Base-by-base conservation (phyloP, 352 stramenopile genomes). In the Pythium grandisporangium region DNA sequence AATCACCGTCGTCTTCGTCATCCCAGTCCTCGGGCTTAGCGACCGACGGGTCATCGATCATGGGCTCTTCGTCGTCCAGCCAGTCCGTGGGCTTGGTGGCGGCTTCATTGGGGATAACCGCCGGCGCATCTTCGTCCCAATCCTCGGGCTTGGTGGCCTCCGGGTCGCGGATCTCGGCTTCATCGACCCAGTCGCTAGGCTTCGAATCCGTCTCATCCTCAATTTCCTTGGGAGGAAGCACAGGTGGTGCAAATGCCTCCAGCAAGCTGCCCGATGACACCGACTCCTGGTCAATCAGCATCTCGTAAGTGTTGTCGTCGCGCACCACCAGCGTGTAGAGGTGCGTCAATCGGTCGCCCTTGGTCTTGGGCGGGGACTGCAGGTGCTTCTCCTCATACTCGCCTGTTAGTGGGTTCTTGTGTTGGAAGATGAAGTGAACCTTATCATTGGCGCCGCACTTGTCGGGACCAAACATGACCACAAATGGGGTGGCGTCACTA, bases 381-480 rank as follows among this genome's bases (percentile, higher is more conserved):
- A 97, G 65, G 58, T 98, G 86, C 62, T 98, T 97, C 67, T 98
- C 91, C 46, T 96, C 85, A 53, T 93, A 97, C 61, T 83, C 56
- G n/a, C 70, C 56, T 5, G 84, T 95, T 19, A 95, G 37, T 1
- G 90, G 92, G 70, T 97, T 97, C 60, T 95, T 69, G 69, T 97
- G 84, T 56, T 95, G 79, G 56, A 98, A 89, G 48, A 98, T 98
- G 22, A 98, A 87, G 46, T 98, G 93, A 45, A 95, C 78, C 55
- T 97, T 97, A 61, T 98, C 90, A 53, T 65, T 97, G 11, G 65
- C 55, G 30, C 92, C 92, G 55, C 93, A 98, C 48, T 95, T 95
- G 61, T 98, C 93, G 1, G 93, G 93, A 0, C 93, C 93, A 62
- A 98, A 98, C 93, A 98, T 98, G 62, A 98, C 82, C 43, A 85